Base-by-base conservation (phyloP, 345 rosid species). In the Populus tremula region DNA sequence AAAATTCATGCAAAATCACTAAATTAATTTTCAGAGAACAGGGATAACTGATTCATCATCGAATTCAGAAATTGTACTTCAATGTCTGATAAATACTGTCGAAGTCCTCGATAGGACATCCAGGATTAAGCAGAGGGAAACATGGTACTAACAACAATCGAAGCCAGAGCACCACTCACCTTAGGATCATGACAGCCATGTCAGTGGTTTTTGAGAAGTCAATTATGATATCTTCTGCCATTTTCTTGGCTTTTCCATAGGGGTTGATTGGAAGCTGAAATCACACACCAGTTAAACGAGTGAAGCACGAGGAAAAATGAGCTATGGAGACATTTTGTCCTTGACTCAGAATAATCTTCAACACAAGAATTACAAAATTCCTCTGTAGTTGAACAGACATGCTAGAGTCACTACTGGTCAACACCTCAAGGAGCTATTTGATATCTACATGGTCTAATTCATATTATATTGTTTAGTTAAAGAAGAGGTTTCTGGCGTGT, bases 221-320 rank as follows among this genome's bases (percentile, higher is more conserved):
- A 53, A 92, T 85, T 68, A 96, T 93, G 82, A 93, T 90, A 83
- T 96, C 99, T 86, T 96, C 99, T 5, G 98, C 93, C 99, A 96
- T 96, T 84, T 92, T 96, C 86, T 96, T 96, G 61, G 98, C 98
- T 88, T 93, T 96, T 72, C 99, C 99, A 70, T 93, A 93, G 27
- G 99, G 99, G 81, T 96, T 96, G 78, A 93, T 96, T 0, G 99
- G 97, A 16, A 86, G 83, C 98, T 96, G 85, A 73, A 38, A 67
- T 75, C 8, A 75, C 69, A 62, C n/a, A 74, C 36, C 31, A 63
- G 64, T 21, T 31, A 38, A 20, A 62, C 69, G 69, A 81, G 54
- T 69, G 7, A 59, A 73, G 12, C 23, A 23, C 45, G 67, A 69
- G 17, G 49, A 0, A 33, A 70, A 66, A 54, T 35, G 71, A 23